These are phyloP conservation scores for Asclepias syriaca DNA, from an alignment of 257 asterid genomes.

Conservation along the genomic window DNA sequence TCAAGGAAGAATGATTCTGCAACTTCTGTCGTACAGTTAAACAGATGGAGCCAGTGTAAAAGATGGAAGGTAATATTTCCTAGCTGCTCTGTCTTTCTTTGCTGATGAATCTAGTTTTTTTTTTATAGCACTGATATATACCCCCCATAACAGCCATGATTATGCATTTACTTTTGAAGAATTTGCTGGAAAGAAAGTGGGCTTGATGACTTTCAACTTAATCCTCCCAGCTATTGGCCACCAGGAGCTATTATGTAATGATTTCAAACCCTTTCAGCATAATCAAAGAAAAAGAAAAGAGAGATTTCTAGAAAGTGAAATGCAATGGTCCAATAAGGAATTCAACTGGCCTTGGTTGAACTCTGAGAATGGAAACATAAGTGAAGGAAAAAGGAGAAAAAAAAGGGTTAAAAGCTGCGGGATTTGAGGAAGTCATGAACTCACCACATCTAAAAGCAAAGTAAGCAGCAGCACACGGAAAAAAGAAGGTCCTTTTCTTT, in stretches of 20 bases:
- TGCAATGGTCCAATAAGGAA: neutral
- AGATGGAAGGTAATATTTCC: neutral
- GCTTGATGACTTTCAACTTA: neutral
- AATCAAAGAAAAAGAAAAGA: neutral
- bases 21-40: neutral
- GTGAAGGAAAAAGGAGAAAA: neutral
- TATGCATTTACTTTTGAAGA: slow-evolving; percentile 6
- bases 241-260: slow-evolving; percentile 3
- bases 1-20: neutral
- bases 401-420: slow-evolving; percentile 33
- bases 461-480: neutral
- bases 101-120: neutral
- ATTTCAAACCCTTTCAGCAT: neutral
- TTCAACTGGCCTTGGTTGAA: slow-evolving; percentile 5
- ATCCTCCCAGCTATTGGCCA: neutral
- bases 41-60: neutral
- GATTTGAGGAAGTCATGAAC: slow-evolving; percentile 46
- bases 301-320: neutral
- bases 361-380: neutral
- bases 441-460: slow-evolving; percentile 13
- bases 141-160: slow-evolving; percentile 9
- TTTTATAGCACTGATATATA: neutral
- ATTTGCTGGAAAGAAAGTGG: slow-evolving; percentile 1
- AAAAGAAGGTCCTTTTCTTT: slow-evolving; percentile 6
- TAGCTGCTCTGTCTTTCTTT: neutral